These are phyloP conservation scores for Didymella glomerata DNA, from an alignment of 2,329 filamentous ascomycete genomes.

Conservation along the genomic window DNA sequence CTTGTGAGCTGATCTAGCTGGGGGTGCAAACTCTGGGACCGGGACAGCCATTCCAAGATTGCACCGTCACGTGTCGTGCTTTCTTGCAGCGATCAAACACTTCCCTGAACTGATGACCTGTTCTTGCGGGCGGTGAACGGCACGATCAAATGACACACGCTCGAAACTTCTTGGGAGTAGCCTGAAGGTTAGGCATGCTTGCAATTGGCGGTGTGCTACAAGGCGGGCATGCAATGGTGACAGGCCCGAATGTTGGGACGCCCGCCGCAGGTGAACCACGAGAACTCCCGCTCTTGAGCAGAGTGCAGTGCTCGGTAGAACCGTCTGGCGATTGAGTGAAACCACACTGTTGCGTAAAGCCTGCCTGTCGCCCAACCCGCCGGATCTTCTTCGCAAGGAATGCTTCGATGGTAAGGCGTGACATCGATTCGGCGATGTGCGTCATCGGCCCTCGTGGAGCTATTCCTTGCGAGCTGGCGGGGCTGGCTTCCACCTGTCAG, in stretches of 20 bases:
- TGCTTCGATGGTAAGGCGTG: constrained; percentile 15
- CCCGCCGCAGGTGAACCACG: constrained; percentile 15
- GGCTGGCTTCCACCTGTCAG: constrained; percentile 18
- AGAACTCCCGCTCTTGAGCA: constrained; percentile 16
- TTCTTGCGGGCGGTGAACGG: constrained; percentile 14
- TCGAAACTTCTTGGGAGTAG: constrained; percentile 5
- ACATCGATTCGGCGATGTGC: constrained; percentile 20
- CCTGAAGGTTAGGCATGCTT: constrained; percentile 2
- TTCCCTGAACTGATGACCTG: not conserved
- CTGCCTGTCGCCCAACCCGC: constrained; percentile 3
- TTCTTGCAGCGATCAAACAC: not conserved
- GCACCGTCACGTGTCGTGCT: constrained; percentile 3
- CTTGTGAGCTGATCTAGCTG: not conserved
- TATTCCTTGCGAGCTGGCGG: constrained; percentile 30
- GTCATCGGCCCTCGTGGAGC: constrained; percentile 23
- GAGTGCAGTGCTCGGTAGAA: not conserved
- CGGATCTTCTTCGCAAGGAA: constrained; percentile 11
- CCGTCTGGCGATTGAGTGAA: not conserved
- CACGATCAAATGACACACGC: not conserved
- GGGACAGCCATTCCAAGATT: not conserved
- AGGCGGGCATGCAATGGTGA: constrained; percentile 15
- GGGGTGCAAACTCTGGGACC: not conserved
- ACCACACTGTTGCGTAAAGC: constrained; percentile 11
- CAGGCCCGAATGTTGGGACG: constrained; percentile 30
- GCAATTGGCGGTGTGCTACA: constrained; percentile 34